These are phyloP conservation scores for Diatrype stigma DNA, from an alignment of 2,329 filamentous ascomycete species.

Conservation along the genomic window DNA sequence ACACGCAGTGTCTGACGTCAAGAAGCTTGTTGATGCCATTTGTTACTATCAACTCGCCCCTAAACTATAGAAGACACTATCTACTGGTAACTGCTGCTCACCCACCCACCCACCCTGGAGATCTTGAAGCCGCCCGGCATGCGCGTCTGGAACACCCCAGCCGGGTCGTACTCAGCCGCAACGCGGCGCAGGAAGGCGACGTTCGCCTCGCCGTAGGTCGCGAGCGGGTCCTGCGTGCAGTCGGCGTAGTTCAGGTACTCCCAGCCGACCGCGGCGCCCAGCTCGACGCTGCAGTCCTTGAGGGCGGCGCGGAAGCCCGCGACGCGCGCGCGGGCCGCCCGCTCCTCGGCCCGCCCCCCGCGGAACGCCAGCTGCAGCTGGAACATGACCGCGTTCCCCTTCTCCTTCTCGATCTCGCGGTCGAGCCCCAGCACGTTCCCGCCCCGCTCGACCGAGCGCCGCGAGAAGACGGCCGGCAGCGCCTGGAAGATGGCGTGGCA, in stretches of 20 bases:
- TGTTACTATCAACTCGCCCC: no score
- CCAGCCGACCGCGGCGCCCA: conserved; percentile 21
- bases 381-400: conserved; percentile 22
- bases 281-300: conserved; percentile 12
- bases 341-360: conserved; percentile 20
- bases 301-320: conserved; percentile 24
- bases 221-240: conserved; percentile 25
- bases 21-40: no score
- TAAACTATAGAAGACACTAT: no score
- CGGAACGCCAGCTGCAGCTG: conserved; percentile 26
- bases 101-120: conserved; percentile 5
- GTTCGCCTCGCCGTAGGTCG: conserved; percentile 31
- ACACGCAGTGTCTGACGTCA: no score
- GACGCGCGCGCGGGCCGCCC: conserved; percentile 26
- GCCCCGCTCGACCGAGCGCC: conserved; percentile 30
- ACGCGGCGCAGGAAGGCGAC: conserved; percentile 24
- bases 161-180: conserved; percentile 32
- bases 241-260: conserved; percentile 36
- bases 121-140: conserved; percentile 36
- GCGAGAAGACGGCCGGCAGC: conserved; percentile 32
- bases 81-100: no score
- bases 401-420: conserved; percentile 19
- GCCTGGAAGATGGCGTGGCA: conserved; percentile 32
- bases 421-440: conserved; percentile 37
- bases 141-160: conserved; percentile 31